Percentiles rank a stretch among this genome's conserved stretches.
phyloP scores from a whole-genome alignment of 2,329 filamentous ascomycete species.

The Stylonectria norvegica region DNA sequence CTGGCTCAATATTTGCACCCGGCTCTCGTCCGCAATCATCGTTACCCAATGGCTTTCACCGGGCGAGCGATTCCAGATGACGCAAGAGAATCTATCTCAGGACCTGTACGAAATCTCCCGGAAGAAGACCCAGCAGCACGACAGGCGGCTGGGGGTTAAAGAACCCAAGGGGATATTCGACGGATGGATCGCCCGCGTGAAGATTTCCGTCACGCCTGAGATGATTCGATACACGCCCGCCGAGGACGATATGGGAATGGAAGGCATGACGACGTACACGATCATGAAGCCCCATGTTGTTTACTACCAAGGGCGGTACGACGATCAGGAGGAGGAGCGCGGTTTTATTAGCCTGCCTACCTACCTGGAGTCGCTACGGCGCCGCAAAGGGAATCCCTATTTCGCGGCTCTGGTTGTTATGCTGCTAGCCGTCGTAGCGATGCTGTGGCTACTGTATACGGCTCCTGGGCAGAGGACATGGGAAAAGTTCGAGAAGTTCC shows the following conservation, averaged over 20 bases:
- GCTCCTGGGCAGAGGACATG: constrained; percentile 9
- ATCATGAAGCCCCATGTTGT: constrained; percentile 27
- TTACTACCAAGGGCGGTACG: constrained; percentile 27
- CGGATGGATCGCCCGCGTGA: constrained; percentile 25
- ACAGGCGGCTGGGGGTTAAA: constrained; percentile 1
- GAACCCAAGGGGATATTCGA: neutral
- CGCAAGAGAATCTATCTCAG: constrained; percentile 20
- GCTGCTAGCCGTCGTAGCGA: constrained; percentile 2
- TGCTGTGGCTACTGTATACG: constrained; percentile 6
- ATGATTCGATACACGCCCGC: constrained; percentile 21
- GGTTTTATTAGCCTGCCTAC: constrained; percentile 17
- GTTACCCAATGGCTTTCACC: constrained; percentile 28
- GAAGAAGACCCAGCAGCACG: constrained; percentile 5
- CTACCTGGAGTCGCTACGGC: constrained; percentile 18
- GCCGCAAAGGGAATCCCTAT: constrained; percentile 10
- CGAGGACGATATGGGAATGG: neutral
- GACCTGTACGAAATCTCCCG: constrained; percentile 16
- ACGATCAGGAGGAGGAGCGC: constrained; percentile 20
- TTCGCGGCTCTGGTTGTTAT: constrained; percentile 13
- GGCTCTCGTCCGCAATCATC: constrained; percentile 23
- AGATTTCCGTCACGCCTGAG: constrained; percentile 29
- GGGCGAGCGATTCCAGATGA: constrained; percentile 23
- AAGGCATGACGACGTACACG: constrained; percentile 17
- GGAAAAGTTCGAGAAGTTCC: constrained; percentile 1
- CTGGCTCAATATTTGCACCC: constrained; percentile 29